Base-by-base conservation (phyloP, 2,329 filamentous ascomycete genomes). In the Dothideomycetes sp. region DNA sequence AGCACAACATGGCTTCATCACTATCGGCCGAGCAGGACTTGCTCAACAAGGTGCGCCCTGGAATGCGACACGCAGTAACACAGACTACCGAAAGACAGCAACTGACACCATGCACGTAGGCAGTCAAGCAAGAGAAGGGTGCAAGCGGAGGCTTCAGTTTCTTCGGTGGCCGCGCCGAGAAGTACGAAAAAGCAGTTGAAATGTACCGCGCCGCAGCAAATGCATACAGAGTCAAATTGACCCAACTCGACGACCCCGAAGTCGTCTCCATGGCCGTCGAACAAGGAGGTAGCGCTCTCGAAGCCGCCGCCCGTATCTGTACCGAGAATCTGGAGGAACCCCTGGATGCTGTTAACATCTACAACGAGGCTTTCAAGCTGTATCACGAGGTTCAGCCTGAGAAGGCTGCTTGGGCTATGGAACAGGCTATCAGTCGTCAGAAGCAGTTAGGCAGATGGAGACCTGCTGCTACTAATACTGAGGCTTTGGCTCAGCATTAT, bases 331-430 rank as follows among this genome's bases (percentile, higher is more conserved):
- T 96, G 36, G 93, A 87, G 58, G 88, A 96, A 58, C 84, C 83
- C 29, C 85, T 94, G 59, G 91, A 96, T 59, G 86, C 87, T 33
- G 88, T 89, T 49, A 93, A 94, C 64, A 82, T 82, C 33, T 69
- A 87, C 46, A 77, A 82, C 55, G 88, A 96, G 61, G 91, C 91
- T 38, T 96, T 88, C 74, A 95, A 96, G 70, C 82, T 86, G 45
- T 96, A 95, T 68, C 76, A 82, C 54, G 93, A 87, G 64, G 79
- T 83, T 39, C 79, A 84, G 54, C 87, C 87, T 15, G 73, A 85
- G 57, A 82, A 89, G 54, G 89, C 88, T 12, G 84, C 82, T 30
- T 72, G 84, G 47, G 87, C 84, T 56, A 69, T 95, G 42, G 77
- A 86, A 49, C 68, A 79, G 49, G 83, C 87, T 28, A 86, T 96